These are phyloP conservation scores for Eucalyptus marginata DNA, from an alignment of 345 rosid species.

Conservation along the genomic window DNA sequence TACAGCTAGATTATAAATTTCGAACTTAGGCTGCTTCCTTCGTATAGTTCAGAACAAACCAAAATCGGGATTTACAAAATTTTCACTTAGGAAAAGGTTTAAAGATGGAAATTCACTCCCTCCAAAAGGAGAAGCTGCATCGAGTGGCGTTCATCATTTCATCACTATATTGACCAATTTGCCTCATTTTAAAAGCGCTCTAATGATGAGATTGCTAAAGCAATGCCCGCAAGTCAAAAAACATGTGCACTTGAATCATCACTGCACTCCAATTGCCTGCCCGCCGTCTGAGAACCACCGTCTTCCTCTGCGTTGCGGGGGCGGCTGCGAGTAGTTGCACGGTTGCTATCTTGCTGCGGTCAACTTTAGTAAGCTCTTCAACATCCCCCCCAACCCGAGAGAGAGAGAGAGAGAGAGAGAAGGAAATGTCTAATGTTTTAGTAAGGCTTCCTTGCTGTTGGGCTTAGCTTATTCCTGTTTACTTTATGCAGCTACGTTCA, in stretches of 20 bases:
- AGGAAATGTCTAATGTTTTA: not conserved
- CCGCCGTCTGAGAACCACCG: not conserved
- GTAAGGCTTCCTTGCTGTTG: not conserved
- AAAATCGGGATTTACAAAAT: not conserved
- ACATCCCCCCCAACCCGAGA: not conserved
- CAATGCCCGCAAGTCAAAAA: not conserved
- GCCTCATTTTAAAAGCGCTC: not conserved
- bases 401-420: accelerated
- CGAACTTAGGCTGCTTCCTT: not conserved
- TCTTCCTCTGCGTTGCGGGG: not conserved
- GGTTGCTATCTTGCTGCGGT: not conserved
- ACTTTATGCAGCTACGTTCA: not conserved
- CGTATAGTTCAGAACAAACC: not conserved
- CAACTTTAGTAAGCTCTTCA: not conserved
- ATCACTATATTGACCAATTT: not conserved
- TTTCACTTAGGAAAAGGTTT: not conserved
- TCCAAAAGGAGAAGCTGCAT: not conserved
- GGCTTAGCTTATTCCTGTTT: not conserved
- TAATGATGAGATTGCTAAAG: not conserved
- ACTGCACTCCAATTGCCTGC: not conserved
- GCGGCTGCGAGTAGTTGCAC: not conserved
- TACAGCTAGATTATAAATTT: not conserved
- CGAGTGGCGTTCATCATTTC: not conserved
- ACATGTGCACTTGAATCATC: not conserved
- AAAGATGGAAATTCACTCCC: not conserved